Evolutionary conservation across 163 green algal species (phyloP), one percentile per base, ranked within the genome.

Genomic region (Scenedesmus sp.): DNA sequence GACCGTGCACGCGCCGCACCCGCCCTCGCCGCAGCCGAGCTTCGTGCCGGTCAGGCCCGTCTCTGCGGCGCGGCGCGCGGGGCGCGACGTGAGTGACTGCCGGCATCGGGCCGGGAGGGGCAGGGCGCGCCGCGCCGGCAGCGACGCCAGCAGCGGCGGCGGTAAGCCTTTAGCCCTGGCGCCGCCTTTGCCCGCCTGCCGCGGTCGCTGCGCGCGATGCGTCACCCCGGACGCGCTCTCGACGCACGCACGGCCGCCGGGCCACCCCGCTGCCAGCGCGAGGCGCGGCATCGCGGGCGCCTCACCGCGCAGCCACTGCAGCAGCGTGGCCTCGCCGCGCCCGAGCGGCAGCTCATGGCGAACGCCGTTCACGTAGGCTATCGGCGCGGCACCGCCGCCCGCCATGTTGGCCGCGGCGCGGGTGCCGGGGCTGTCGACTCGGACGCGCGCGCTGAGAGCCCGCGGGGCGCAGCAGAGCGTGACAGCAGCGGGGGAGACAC

Each of bases 1-100:
- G 26, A 99, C 93, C 4, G 96, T 99, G 88, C 96, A 99, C 1
- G 96, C 96, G 2, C 96, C 96, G 75, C 96, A 99, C 11, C 96
- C 96, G 20, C 96, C 96, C 83, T 99, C 96, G 9, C 93, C 96
- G 80, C 96, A 99, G 0, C 95, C 96, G 29, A 99, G 84, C 87
- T 99, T 99, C 26, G 94, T 97, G 2, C 96, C 96, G 0, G 91
- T 97, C 26, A 97, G 76, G 1, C 94, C 91, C 42, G 85, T 75
- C 29, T 97, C 94, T 97, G 39, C 39, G 39, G n/a, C 42, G 15
- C 20, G 34, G 39, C 44, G 39, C 39, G 39, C 7, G 4, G 10
- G 5, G 36, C 10, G 34, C 57, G 60, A 44, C 60, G 57, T 24
- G 20, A 11, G 18, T 17, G 15, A 24, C 14, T 34, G 29, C 20